Evolutionary conservation across 1,284 basidiomycete genomes (phyloP).

Genomic region (Cystobasidium sp.): DNA sequence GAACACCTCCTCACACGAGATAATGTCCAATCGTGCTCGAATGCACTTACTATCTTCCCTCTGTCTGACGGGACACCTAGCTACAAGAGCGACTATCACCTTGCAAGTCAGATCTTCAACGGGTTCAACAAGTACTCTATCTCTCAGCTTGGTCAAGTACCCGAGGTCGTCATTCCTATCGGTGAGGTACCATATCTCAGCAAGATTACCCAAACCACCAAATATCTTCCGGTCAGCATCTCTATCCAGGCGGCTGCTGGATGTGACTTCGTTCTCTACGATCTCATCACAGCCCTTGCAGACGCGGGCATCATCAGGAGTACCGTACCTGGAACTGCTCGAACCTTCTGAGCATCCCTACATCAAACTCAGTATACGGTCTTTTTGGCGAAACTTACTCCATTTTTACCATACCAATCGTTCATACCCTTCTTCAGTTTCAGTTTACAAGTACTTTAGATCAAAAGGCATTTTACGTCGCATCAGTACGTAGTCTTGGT

Average conservation of each 20-base stretch:
- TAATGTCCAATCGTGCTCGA: constrained; percentile 56
- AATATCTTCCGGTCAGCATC: constrained; percentile 60
- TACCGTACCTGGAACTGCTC: constrained; percentile 53
- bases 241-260: constrained; percentile 58
- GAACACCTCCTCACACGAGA: constrained; percentile 55
- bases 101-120: constrained; percentile 48
- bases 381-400: background rate
- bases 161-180: constrained; percentile 60
- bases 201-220: constrained; percentile 58
- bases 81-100: constrained; percentile 51
- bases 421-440: background rate
- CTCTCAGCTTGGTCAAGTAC: constrained; percentile 51
- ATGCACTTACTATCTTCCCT: constrained; percentile 58
- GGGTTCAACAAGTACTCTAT: constrained; percentile 56
- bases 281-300: constrained; percentile 57
- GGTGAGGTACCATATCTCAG: constrained; percentile 60
- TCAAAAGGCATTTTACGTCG: background rate
- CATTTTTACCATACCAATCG: background rate
- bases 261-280: constrained; percentile 60
- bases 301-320: constrained; percentile 56
- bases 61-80: constrained; percentile 50
- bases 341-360: constrained; percentile 9
- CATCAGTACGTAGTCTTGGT: too few relatives aligned
- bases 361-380: background rate
- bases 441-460: background rate